Evolutionary conservation across 208 protist species (phyloP).

Genomic region (Lotmaria passim): DNA sequence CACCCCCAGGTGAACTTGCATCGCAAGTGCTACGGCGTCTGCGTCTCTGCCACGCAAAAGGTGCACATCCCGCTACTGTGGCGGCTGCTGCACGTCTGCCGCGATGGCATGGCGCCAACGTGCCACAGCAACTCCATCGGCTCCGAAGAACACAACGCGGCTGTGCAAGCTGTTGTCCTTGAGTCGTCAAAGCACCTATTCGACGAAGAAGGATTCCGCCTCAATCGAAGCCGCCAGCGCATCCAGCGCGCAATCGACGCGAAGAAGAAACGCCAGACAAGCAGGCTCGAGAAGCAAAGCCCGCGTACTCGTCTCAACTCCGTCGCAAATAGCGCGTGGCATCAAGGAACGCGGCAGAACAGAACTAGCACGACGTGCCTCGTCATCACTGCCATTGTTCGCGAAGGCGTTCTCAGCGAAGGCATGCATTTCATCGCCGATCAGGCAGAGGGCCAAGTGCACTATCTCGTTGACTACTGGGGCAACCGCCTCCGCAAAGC

Average conservation of each 20-base stretch:
- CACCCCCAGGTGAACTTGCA: conserved; percentile 70
- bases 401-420: conserved; percentile 74
- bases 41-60: conserved; percentile 67
- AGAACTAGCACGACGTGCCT: conserved; percentile 80
- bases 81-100: conserved; percentile 61
- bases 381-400: conserved; percentile 74
- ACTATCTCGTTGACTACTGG: conserved; percentile 79
- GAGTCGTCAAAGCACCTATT: conserved; percentile 92
- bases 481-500: conserved; percentile 72
- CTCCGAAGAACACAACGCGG: conserved; percentile 58
- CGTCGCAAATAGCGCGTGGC: conserved; percentile 29
- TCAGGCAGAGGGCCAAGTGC: conserved; percentile 79
- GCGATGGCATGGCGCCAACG: conserved; percentile 38
- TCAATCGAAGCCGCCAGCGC: conserved; percentile 46
- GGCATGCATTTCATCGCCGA: conserved; percentile 90
- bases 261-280: conserved; percentile 21
- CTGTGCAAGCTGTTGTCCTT: conserved; percentile 82
- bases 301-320: conserved; percentile 45
- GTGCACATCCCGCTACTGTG: conserved; percentile 71
- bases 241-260: conserved; percentile 62
- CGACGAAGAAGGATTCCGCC: conserved; percentile 87
- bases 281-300: conserved; percentile 47
- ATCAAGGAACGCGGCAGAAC: conserved; percentile 55
- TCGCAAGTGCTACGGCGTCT: conserved; percentile 77
- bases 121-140: conserved; percentile 58